phyloP scores from a whole-genome alignment of 495 filamentous ascomycete genomes.

The Penicillium verhagenii region DNA sequence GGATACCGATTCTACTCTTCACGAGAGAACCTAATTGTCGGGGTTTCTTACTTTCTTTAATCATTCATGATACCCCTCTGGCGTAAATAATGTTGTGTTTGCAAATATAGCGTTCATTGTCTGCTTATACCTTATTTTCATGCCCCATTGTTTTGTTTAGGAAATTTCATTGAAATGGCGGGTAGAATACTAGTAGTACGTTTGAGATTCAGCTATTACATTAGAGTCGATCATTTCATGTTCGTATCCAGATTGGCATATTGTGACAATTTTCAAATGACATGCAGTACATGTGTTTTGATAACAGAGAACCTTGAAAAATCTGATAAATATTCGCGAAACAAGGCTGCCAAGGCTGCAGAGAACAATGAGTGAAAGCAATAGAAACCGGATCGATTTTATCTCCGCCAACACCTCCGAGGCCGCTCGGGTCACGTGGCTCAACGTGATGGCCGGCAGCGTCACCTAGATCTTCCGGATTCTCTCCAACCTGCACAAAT shows the following conservation, averaged over 20 bases:
- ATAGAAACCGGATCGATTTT: background rate
- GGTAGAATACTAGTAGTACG: background rate
- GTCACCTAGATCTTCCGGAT: slow-evolving; percentile 25
- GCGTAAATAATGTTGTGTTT: slow-evolving; percentile 4
- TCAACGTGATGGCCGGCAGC: slow-evolving; percentile 23
- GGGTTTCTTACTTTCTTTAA: slow-evolving; percentile 5
- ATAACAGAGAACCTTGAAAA: no score
- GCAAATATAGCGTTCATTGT: background rate
- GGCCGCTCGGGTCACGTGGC: slow-evolving; percentile 31
- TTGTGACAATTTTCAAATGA: background rate
- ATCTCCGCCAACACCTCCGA: slow-evolving; percentile 25
- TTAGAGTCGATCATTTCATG: background rate
- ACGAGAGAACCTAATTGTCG: slow-evolving; percentile 23
- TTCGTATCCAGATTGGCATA: background rate
- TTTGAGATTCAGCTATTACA: background rate
- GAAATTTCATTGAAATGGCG: background rate
- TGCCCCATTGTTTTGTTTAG: background rate
- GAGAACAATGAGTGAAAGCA: background rate
- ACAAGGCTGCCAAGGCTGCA: background rate
- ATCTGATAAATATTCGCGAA: background rate
- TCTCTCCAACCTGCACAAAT: slow-evolving; percentile 2
- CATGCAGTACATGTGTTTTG: background rate
- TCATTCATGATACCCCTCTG: slow-evolving; percentile 19
- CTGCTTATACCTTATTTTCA: background rate
- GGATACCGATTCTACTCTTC: slow-evolving; percentile 14